Conservation (phyloP, 441 rosid genomes). For the Monsonia emarginata region DNA sequence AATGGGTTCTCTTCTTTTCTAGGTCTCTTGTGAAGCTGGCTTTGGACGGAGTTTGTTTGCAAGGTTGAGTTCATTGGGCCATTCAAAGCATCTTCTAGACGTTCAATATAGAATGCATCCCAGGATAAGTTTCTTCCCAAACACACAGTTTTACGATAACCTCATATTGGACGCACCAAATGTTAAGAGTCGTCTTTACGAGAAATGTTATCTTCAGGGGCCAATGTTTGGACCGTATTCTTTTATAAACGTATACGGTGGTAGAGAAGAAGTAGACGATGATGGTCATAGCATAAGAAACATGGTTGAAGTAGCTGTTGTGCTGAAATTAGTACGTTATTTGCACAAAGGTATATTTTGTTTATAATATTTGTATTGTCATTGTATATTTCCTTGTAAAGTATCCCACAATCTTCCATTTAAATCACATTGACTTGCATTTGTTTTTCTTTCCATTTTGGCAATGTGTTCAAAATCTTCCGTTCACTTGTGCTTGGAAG, state of each 20-base stretch:
- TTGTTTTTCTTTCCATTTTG: neutral
- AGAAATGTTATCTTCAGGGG: constrained; percentile 23
- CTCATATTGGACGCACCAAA: constrained; percentile 25
- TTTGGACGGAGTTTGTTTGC: constrained; percentile 44
- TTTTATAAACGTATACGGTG: constrained; percentile 33
- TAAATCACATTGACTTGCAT: no score
- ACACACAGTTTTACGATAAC: constrained; percentile 25
- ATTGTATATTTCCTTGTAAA: neutral
- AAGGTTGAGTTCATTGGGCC: constrained; percentile 32
- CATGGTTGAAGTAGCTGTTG: constrained; percentile 34
- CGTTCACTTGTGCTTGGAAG: no score
- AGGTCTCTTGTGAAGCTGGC: constrained; percentile 34
- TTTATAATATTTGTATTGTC: neutral
- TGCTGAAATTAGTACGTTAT: constrained; percentile 21
- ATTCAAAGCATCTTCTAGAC: constrained; percentile 30
- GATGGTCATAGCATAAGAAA: constrained; percentile 27
- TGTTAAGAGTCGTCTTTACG: constrained; percentile 20
- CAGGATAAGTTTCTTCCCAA: constrained; percentile 34
- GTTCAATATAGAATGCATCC: constrained; percentile 53
- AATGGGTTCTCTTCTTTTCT: neutral
- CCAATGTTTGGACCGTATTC: constrained; percentile 40
- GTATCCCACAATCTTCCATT: neutral
- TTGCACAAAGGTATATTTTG: constrained; percentile 29
- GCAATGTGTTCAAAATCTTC: no score
- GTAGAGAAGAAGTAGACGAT: constrained; percentile 30